Conservation (phyloP, 192 early-diverging fungal species). For the Coemansia guatemalensis region DNA sequence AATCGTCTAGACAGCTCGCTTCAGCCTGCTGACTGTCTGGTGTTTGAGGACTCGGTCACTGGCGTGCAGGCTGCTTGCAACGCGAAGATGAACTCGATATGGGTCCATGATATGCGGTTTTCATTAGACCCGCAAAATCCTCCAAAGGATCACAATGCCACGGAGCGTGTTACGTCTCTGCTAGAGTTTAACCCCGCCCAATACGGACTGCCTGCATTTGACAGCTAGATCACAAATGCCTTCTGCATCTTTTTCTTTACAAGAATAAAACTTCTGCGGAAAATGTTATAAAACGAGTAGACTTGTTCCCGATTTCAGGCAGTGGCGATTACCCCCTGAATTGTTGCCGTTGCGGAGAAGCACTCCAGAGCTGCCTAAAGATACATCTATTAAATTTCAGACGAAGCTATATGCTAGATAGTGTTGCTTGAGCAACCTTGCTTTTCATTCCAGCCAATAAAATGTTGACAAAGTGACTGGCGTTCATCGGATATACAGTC, state of each 20-base stretch:
- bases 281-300: background rate
- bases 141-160: conserved; percentile 55
- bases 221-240: background rate
- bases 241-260: background rate
- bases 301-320: background rate
- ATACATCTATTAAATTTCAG: background rate
- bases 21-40: conserved; percentile 64
- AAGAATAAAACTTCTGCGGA: too few relatives aligned
- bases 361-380: background rate
- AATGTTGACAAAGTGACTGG: background rate
- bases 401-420: background rate
- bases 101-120: conserved; percentile 81
- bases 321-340: background rate
- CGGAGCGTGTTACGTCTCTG: conserved; percentile 60
- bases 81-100: conserved; percentile 81
- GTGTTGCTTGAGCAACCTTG: background rate
- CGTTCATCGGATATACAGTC: too few relatives aligned
- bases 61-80: conserved; percentile 81
- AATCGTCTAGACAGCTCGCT: conserved; percentile 55
- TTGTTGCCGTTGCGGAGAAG: too few relatives aligned
- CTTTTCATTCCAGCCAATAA: background rate
- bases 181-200: conserved; percentile 67
- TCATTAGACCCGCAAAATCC: conserved; percentile 47
- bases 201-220: conserved; percentile 62
- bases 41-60: conserved; percentile 89